A percentile compares a stretch with the other conserved stretches of the same genome.
Conservation (phyloP, 2,329 filamentous ascomycete species). For the Leptographium radiaticola region DNA sequence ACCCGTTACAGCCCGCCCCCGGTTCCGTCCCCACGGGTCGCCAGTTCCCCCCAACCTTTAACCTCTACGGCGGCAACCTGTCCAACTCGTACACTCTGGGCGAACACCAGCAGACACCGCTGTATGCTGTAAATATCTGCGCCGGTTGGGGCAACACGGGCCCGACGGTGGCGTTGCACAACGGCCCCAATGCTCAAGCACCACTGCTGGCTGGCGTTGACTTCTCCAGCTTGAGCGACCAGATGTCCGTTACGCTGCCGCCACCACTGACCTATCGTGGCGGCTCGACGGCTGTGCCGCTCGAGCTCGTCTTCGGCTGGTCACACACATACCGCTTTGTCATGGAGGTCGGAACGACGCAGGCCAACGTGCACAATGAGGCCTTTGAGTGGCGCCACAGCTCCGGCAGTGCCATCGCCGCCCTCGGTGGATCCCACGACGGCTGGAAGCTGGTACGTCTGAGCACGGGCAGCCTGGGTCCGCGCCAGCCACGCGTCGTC, state of each 20-base stretch:
- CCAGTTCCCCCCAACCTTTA: slow-evolving; percentile 20
- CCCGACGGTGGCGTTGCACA: slow-evolving; percentile 21
- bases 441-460: slow-evolving; percentile 31
- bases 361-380: slow-evolving; percentile 15
- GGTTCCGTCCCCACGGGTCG: slow-evolving; percentile 10
- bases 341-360: slow-evolving; percentile 19
- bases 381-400: slow-evolving; percentile 30
- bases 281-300: slow-evolving; percentile 6
- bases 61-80: slow-evolving; percentile 17
- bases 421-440: slow-evolving; percentile 17
- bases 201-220: slow-evolving; percentile 18
- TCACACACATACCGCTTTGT: slow-evolving; percentile 18
- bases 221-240: slow-evolving; percentile 5
- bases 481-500: slow-evolving; percentile 6
- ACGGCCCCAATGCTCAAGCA: slow-evolving; percentile 16
- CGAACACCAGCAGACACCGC: slow-evolving; percentile 17
- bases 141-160: slow-evolving; percentile 13
- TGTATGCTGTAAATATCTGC: slow-evolving; percentile 20
- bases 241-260: slow-evolving; percentile 18
- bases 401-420: slow-evolving; percentile 20
- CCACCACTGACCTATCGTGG: slow-evolving; percentile 13
- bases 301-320: slow-evolving; percentile 7
- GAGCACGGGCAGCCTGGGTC: slow-evolving; percentile 6
- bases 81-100: slow-evolving; percentile 16
- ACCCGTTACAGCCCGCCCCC: slow-evolving; percentile 1